Base-by-base conservation (phyloP, 176 grass and related monocot species). In the Carex cristatella region DNA sequence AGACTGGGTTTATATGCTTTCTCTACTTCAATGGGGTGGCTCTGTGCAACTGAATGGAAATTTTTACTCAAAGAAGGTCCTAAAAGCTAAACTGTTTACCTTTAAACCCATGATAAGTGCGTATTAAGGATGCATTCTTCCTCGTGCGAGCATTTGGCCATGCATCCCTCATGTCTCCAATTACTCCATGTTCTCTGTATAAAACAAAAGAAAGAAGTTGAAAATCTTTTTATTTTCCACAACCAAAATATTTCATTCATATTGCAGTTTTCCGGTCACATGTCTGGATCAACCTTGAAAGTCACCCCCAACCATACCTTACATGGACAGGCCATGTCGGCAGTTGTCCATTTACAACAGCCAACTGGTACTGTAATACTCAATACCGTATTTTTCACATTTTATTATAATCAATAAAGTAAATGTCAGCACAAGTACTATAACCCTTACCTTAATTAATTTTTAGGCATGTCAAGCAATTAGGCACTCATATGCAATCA, bases 41-140 rank as follows among this genome's bases (percentile, higher is more conserved):
- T 51, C 48, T 15, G 4, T 56, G 72, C 72, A 51, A 77, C 46
- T 55, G 49, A 23, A 72, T 38, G 18, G 69, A 46, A 40, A 9
- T 70, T 70, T 42, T 18, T 8, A 72, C 38, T 46, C 37, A 72
- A 16, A 62, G n/a, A 5, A 72, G 38, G 4, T 46, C 37, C 69
- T 51, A 19, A 18, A 83, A 61, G 59, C 10, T 68, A 56, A 82
- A 66, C 10, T 57, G 75, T 42, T 51, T 86, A 98, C 96, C 96
- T 95, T 98, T 98, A 89, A 98, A 98, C 79, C 96, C 96, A 90
- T 98, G 96, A 87, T 98, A 98, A 72, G 96, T 98, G 55, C 92
- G 93, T 86, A 98, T 95, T 73, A 98, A 75, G 40, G 93, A 95
- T 59, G 94, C 88, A 91, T 98, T 98, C 94, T 98, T 98, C 78